Evolutionary conservation across 75 land plant genomes (phyloP), one percentile per base, ranked within the genome.

Genomic region (Pseudotsuga menziesii): DNA sequence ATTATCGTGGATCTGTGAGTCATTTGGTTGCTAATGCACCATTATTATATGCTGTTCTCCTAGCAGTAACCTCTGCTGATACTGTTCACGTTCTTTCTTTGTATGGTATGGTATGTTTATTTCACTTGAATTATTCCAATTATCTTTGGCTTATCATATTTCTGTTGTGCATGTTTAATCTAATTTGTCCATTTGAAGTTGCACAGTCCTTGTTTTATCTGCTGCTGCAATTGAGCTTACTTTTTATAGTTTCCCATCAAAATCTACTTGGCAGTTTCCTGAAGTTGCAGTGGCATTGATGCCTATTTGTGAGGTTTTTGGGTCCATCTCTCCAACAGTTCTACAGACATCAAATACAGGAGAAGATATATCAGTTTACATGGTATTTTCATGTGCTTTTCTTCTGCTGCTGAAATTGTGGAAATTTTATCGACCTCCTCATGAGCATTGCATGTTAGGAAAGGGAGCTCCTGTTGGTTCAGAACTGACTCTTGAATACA

Each of bases 301-400:
- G 82, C 92, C 92, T n/a, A 79, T 90, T 17, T 90, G 92, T 86
- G 92, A 90, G 83, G 82, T 73, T 17, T 90, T 90, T 86, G 92
- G 92, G 17, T 90, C 92, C 17, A 60, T 89, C 32, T 19, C 55
- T 32, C 91, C 91, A 3, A 56, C 83, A 32, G 57, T 77, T 22
- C 73, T 44, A 59, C 56, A 69, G 23, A 77, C 73, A 76, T 61
- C 81, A 52, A 78, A 66, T 57, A 35, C 61, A 26, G 75, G 76
- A 25, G 84, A 86, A 32, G 88, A 88, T 8, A 72, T 80, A 15
- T 82, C 91, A 60, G 44, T 67, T 62, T 89, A 86, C 64, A 77
- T 77, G 70, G 84, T 90, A 6, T 90, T 90, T 74, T 90, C 92
- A 8, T 81, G 76, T 48, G 92, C 91, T 9, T 90, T 90, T 83